phyloP scores from a whole-genome alignment of 1,139 yeast genomes.

The Wickerhamiella pararugosa region DNA sequence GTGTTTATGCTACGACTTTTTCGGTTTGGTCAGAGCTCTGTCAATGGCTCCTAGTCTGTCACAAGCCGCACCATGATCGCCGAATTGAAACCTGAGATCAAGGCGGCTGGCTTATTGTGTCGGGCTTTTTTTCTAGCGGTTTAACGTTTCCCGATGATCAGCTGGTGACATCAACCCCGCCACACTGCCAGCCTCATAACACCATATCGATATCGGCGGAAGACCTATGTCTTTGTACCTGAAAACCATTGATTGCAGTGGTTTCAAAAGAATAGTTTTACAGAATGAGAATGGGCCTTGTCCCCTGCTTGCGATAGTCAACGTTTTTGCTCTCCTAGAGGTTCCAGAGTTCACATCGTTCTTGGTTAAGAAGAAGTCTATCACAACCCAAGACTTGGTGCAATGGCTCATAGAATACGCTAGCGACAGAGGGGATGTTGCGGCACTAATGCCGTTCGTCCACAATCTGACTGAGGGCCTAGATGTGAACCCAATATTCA shows the following conservation, averaged over 20 bases:
- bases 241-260: background rate
- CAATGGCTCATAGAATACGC: conserved; percentile 21
- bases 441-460: conserved; percentile 29
- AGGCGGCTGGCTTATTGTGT: too few relatives aligned
- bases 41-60: too few relatives aligned
- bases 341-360: conserved; percentile 12
- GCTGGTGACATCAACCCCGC: too few relatives aligned
- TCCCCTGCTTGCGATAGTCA: conserved; percentile 69
- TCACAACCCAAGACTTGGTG: conserved; percentile 7
- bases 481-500: conserved; percentile 55
- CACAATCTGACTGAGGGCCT: conserved; percentile 52
- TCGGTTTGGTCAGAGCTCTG: too few relatives aligned
- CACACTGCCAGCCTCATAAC: too few relatives aligned
- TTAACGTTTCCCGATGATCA: too few relatives aligned
- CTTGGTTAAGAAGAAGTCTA: conserved; percentile 11
- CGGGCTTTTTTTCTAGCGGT: too few relatives aligned
- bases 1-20: too few relatives aligned
- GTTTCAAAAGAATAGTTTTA: conserved; percentile 17
- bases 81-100: too few relatives aligned
- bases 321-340: conserved; percentile 35
- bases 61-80: too few relatives aligned
- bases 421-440: conserved; percentile 24
- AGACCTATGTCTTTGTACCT: background rate
- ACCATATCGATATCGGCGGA: too few relatives aligned
- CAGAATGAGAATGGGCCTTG: conserved; percentile 85